Conservation (phyloP, 768 basidiomycete species). For the Lentinula guzmanii region DNA sequence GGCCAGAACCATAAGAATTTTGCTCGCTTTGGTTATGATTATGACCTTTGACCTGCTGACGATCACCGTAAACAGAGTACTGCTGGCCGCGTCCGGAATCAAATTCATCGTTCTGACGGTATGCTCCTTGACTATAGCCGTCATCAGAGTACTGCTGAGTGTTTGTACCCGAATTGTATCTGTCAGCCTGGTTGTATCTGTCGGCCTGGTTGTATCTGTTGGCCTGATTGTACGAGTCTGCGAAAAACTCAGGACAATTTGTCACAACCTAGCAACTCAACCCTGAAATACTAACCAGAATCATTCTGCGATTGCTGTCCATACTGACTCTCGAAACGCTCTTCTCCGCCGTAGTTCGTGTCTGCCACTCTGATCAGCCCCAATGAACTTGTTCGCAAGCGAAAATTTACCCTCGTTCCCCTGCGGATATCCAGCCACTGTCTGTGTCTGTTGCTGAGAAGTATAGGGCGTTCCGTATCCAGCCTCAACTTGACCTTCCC, state of each 20-base stretch:
- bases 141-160: neutral
- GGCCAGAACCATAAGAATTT: neutral
- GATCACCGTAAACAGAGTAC: neutral
- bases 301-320: conserved; percentile 5
- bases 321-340: neutral
- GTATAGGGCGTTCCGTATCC: conserved; percentile 27
- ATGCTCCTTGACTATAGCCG: neutral
- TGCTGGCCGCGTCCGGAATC: conserved; percentile 2
- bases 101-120: neutral
- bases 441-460: neutral
- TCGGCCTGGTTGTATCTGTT: neutral
- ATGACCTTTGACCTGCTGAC: neutral
- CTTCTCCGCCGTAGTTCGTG: neutral
- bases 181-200: neutral
- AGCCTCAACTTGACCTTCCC: conserved; percentile 28
- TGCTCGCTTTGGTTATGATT: neutral
- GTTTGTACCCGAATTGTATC: neutral
- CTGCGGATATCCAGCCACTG: conserved; percentile 2
- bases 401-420: neutral
- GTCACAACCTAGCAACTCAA: neutral
- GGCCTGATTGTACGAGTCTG: neutral
- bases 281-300: neutral
- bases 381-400: neutral
- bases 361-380: neutral
- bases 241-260: neutral